Evolutionary conservation across 306 rosid genomes (phyloP).

Genomic region (Lathyrus sativus): DNA sequence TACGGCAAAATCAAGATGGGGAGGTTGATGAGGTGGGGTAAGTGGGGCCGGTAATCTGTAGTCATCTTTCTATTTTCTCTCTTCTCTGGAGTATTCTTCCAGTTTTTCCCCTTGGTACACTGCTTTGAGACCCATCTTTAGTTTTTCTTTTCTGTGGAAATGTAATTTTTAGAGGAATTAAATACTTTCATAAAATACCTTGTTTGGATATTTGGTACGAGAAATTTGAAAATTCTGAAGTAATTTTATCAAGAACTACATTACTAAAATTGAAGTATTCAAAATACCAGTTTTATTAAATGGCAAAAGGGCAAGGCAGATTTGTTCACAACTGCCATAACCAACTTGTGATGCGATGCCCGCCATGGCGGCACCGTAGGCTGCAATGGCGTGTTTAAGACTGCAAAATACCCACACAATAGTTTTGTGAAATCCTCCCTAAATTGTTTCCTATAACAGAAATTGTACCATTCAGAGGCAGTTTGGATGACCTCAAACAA

Average conservation of each 20-base stretch:
- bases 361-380: neutral
- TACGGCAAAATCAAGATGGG: too few relatives aligned
- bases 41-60: too few relatives aligned
- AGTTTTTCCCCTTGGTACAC: too few relatives aligned
- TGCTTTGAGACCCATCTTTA: too few relatives aligned
- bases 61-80: too few relatives aligned
- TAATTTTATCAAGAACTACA: neutral
- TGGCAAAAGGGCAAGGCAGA: neutral
- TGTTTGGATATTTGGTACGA: too few relatives aligned
- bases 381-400: neutral
- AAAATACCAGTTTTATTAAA: neutral
- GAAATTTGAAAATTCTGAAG: neutral
- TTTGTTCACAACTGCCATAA: neutral
- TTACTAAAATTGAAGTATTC: neutral
- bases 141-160: too few relatives aligned
- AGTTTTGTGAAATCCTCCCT: neutral
- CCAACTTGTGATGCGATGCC: neutral
- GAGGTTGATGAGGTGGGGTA: too few relatives aligned
- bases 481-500: neutral
- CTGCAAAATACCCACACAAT: neutral
- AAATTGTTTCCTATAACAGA: neutral
- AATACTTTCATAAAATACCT: too few relatives aligned
- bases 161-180: too few relatives aligned
- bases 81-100: too few relatives aligned
- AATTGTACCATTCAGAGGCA: neutral